Evolutionary conservation across 345 rosid genomes (phyloP).

Genomic region (Noccaea bulbosa): DNA sequence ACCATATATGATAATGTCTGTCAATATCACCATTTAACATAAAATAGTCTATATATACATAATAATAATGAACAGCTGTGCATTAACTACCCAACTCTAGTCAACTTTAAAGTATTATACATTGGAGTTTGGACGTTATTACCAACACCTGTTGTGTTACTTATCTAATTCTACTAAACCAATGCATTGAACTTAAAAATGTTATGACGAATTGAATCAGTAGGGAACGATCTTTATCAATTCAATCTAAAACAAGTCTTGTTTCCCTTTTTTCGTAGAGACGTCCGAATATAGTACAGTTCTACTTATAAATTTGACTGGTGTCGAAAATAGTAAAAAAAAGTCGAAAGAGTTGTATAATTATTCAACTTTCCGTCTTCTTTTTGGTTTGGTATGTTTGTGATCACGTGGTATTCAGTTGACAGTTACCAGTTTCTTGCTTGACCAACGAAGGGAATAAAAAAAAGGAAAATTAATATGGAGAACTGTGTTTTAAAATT

Average conservation of each 20-base stretch:
- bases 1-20: neutral
- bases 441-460: neutral
- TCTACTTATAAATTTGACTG: conserved; percentile 13
- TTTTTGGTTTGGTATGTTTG: conserved; percentile 14
- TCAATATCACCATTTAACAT: neutral
- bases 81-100: neutral
- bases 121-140: neutral
- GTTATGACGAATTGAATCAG: neutral
- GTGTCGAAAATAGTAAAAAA: conserved; percentile 23
- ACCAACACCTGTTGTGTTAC: neutral
- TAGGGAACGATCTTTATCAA: neutral
- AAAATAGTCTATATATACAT: too few species aligned
- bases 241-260: neutral
- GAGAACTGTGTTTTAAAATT: neutral
- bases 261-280: neutral
- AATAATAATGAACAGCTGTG: neutral
- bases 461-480: neutral
- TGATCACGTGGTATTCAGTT: conserved; percentile 30
- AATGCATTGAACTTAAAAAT: neutral
- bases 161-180: neutral
- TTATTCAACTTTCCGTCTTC: neutral
- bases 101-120: neutral
- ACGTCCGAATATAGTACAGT: conserved; percentile 9
- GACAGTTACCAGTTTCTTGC: conserved; percentile 28
- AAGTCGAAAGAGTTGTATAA: conserved; percentile 10